Evolutionary conservation across 2,329 filamentous ascomycete species (phyloP).

Genomic region (Pyrenochaeta sp.): DNA sequence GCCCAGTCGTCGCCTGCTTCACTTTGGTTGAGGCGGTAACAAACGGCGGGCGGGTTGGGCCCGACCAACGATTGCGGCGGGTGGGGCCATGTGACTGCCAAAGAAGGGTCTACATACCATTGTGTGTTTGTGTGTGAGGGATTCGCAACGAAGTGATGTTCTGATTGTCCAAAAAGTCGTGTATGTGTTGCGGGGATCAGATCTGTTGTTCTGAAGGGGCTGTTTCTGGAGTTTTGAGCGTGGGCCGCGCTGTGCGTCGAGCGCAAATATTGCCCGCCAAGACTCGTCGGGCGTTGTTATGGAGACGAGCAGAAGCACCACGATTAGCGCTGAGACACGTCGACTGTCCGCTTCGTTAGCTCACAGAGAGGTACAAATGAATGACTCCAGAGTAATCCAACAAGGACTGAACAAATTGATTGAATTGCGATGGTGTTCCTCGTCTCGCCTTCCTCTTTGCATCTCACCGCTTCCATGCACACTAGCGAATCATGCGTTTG

Average conservation of each 20-base stretch:
- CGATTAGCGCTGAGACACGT: background rate
- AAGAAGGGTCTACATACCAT: slow-evolving; percentile 26
- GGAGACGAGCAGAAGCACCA: slow-evolving; percentile 1
- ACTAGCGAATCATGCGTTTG: background rate
- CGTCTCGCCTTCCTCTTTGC: background rate
- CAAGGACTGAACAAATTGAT: background rate
- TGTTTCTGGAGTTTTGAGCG: slow-evolving; percentile 20
- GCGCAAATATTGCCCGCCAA: slow-evolving; percentile 34
- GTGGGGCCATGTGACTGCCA: slow-evolving; percentile 13
- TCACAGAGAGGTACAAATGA: background rate
- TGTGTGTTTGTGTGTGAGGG: slow-evolving; percentile 14
- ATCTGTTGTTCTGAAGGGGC: slow-evolving; percentile 22
- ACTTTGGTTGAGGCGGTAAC: slow-evolving; percentile 17
- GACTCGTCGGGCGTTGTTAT: background rate
- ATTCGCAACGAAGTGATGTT: slow-evolving; percentile 7
- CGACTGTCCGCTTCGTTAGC: background rate
- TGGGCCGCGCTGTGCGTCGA: slow-evolving; percentile 34
- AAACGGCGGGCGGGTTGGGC: slow-evolving; percentile 9
- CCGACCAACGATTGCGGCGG: slow-evolving; percentile 20
- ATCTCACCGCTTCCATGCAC: background rate
- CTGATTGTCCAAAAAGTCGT: slow-evolving; percentile 12
- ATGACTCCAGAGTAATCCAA: background rate
- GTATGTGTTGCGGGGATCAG: slow-evolving; percentile 16
- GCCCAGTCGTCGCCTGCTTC: slow-evolving; percentile 4
- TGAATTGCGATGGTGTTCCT: background rate